A percentile compares a stretch with the other conserved stretches of the same genome.
These are phyloP conservation scores for Aspergillus flavus DNA, from an alignment of 2,329 filamentous ascomycete species.

Conservation along the genomic window DNA sequence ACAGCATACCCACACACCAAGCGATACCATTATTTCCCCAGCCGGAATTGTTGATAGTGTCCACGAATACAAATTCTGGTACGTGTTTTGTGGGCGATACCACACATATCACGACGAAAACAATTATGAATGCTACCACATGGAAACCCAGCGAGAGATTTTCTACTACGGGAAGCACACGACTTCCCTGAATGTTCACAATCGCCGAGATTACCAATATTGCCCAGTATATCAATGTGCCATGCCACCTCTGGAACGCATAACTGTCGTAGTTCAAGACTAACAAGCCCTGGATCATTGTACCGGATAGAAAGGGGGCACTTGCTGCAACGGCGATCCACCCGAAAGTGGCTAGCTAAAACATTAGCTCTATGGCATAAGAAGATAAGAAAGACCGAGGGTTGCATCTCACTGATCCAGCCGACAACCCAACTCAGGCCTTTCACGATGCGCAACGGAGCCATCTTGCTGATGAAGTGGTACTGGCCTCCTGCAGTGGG, in stretches of 20 bases:
- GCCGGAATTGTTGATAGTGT: constrained; percentile 12
- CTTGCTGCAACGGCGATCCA: constrained; percentile 31
- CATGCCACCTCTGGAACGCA: constrained; percentile 47
- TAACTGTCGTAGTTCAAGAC: constrained; percentile 46
- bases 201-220: neutral
- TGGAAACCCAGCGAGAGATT: neutral
- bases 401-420: constrained; percentile 4
- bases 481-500: constrained; percentile 17
- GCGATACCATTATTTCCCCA: constrained; percentile 17
- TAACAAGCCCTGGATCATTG: constrained; percentile 50
- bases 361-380: too few species aligned
- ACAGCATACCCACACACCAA: constrained; percentile 17
- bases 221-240: constrained; percentile 13
- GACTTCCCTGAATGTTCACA: constrained; percentile 10
- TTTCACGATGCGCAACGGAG: neutral
- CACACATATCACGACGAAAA: constrained; percentile 5
- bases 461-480: constrained; percentile 11
- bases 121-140: constrained; percentile 3
- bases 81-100: constrained; percentile 1
- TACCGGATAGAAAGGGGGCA: constrained; percentile 47
- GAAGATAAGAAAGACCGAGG: too few species aligned
- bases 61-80: constrained; percentile 10
- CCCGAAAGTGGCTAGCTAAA: constrained; percentile 8
- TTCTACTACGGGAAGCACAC: constrained; percentile 9
- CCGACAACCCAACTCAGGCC: constrained; percentile 13